Base-by-base conservation (phyloP, 345 rosid genomes). In the Arabidopsis thaliana region DNA sequence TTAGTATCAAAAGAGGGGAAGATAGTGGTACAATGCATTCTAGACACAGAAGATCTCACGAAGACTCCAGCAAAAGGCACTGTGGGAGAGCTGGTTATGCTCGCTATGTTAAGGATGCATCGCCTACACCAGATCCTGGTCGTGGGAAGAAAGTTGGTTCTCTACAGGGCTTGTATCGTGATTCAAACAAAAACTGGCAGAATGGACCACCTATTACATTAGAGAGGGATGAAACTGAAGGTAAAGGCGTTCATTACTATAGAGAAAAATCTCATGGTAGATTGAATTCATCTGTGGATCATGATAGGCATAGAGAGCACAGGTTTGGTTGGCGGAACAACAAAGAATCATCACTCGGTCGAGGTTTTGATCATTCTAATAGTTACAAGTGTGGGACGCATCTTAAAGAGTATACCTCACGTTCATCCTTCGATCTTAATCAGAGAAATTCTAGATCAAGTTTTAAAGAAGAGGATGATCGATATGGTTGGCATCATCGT, bases 381-480 rank as follows among this genome's bases (percentile, higher is more conserved):
- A 65, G 70, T 51, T 59, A 81, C 67, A 45, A 24, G 53, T 69
- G 55, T 73, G 82, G 82, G 68, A 76, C 66, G 72, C 65, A 45
- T 70, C 69, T 36, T 20, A 64, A 48, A 63, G 61, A 51, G 67
- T 70, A 79, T 79, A n/a, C 40, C 72, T 49, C 32, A 44, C 55
- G 61, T 74, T 62, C 67, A 28, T 5, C 70, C 75, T 55, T 45
- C 72, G 74, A 49, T 11, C 49, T 64, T 42, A 25, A 36, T 75
- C 75, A 9, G 32, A 41, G 72, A 40, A 78, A 74, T 71, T 67
- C 41, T 78, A 42, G 52, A 76, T 46, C 50, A 10, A 59, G 55
- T 68, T 67, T 76, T 60, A 51, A 77, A 78, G 80, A 78, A 52
- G 78, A 67, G 37, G 68, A 79, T 25, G 78, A 81, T 71, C 65